Evolutionary conservation across 495 filamentous ascomycete species (phyloP).

Genomic region (Jackrogersella multiformis): DNA sequence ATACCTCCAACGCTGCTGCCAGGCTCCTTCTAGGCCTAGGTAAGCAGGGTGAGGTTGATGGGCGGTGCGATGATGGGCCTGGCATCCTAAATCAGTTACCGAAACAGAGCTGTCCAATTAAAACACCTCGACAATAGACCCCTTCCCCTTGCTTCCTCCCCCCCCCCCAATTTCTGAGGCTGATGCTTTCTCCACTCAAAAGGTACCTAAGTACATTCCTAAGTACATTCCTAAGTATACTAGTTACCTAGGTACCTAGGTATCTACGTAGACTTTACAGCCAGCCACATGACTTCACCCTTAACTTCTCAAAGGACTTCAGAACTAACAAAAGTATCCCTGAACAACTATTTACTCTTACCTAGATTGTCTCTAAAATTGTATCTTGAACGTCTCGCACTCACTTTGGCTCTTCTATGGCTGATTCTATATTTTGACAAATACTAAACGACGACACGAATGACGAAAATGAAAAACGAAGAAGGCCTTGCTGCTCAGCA

Average conservation of each 20-base stretch:
- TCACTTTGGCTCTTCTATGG: background rate
- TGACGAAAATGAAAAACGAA: constrained; percentile 23
- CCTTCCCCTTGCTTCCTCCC: constrained; percentile 3
- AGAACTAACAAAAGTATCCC: constrained; percentile 5
- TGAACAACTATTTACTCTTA: background rate
- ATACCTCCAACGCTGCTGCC: too few species aligned
- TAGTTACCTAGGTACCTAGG: too few species aligned
- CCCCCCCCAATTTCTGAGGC: constrained; percentile 13
- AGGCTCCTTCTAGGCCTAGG: too few species aligned
- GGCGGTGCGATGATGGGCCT: constrained; percentile 14
- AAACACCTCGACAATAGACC: constrained; percentile 8
- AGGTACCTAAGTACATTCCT: constrained; percentile 5
- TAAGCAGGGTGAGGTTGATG: constrained; percentile 2
- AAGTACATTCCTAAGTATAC: too few species aligned
- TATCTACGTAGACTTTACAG: too few species aligned
- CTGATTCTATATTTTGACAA: background rate
- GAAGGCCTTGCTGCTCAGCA: constrained; percentile 23
- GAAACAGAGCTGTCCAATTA: constrained; percentile 17
- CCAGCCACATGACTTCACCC: too few species aligned
- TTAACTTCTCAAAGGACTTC: background rate
- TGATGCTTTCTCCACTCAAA: constrained; percentile 15
- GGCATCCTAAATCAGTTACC: constrained; percentile 12
- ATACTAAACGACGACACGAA: background rate
- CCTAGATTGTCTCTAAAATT: too few species aligned
- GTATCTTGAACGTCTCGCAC: too few species aligned